These are phyloP conservation scores for Bryoerythrophyllum caledonicum DNA, from an alignment of 225 moss, liverwort and hornwort species.

Conservation along the genomic window DNA sequence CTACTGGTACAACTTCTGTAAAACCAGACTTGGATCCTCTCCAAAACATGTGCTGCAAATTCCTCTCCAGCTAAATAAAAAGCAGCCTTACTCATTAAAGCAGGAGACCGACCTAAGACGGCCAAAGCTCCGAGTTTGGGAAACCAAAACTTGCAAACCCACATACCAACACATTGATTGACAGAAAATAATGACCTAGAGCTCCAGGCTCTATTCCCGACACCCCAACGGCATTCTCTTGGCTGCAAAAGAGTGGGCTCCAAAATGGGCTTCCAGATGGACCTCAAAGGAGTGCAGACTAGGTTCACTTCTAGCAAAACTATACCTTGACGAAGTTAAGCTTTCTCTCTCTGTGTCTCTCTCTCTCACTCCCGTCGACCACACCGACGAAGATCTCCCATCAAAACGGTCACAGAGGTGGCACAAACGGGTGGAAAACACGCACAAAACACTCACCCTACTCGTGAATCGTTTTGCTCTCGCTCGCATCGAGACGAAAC, in stretches of 20 bases:
- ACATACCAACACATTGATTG: neutral
- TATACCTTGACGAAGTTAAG: neutral
- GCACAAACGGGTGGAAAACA: neutral
- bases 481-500: conserved; percentile 35
- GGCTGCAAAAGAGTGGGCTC: neutral
- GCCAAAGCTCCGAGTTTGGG: no score
- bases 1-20: neutral
- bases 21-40: conserved; percentile 14
- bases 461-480: conserved; percentile 17
- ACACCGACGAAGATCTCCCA: no score
- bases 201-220: conserved; percentile 11
- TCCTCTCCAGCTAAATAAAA: no score
- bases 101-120: no score
- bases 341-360: neutral
- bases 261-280: neutral
- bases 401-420: conserved; percentile 6
- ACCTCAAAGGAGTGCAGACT: neutral
- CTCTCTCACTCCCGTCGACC: no score
- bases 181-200: conserved; percentile 6
- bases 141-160: conserved; percentile 6
- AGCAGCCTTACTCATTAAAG: no score
- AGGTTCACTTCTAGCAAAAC: neutral
- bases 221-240: conserved; percentile 25
- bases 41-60: no score
- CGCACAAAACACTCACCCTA: conserved; percentile 22